These are phyloP conservation scores for Colletotrichum sp. DNA, from an alignment of 2,329 filamentous ascomycete species.

Conservation along the genomic window DNA sequence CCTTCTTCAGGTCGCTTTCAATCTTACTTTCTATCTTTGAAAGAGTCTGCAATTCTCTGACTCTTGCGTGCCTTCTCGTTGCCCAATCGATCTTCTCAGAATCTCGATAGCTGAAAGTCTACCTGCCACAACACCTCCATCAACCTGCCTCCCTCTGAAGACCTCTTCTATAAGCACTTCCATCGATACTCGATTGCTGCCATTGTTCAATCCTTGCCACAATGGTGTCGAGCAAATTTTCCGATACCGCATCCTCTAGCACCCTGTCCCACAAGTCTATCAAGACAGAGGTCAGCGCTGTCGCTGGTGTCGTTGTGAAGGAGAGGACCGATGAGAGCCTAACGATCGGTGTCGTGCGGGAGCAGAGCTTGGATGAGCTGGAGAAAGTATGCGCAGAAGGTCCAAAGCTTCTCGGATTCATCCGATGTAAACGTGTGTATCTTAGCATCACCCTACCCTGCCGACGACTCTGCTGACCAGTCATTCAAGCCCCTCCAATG, in stretches of 20 bases:
- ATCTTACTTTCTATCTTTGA: background rate
- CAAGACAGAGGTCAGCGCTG: background rate
- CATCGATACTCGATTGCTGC: background rate
- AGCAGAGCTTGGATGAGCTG: background rate
- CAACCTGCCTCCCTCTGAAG: background rate
- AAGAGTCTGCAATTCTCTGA: background rate
- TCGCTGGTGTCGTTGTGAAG: background rate
- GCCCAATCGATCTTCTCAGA: background rate
- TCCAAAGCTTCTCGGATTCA: background rate
- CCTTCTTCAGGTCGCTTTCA: background rate
- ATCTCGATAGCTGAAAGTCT: background rate
- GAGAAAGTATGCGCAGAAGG: background rate
- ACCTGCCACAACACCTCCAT: background rate
- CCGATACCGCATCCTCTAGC: background rate
- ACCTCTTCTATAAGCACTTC: background rate
- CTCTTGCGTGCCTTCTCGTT: background rate
- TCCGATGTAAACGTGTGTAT: background rate
- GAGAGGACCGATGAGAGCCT: background rate
- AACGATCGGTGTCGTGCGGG: background rate
- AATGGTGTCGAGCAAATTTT: background rate
- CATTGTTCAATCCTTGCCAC: background rate
- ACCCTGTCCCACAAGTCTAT: background rate
- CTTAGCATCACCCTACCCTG: background rate
- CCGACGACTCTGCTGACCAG: too few species aligned
- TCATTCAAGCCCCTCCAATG: background rate